Evolutionary conservation across 352 stramenopile species (phyloP).

Genomic region (Phytophthora palmivora): DNA sequence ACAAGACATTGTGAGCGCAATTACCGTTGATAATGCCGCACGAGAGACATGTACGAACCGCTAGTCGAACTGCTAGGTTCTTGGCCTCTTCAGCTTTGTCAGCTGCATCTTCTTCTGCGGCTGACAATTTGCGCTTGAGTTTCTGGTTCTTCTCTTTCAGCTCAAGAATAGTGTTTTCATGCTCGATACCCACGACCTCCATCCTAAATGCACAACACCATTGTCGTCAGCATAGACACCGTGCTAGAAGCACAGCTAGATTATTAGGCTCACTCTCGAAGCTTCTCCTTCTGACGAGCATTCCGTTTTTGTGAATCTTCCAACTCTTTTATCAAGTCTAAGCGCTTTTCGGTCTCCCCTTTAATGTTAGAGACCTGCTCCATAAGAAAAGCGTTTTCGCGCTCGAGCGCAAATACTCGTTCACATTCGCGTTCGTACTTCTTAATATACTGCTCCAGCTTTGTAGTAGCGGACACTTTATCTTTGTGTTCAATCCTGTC

Average conservation of each 20-base stretch:
- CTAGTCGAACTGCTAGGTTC: constrained; percentile 65
- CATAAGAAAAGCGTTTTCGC: constrained; percentile 72
- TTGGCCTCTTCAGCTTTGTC: constrained; percentile 81
- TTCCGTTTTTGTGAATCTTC: constrained; percentile 77
- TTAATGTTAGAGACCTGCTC: constrained; percentile 79
- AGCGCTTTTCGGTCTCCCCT: constrained; percentile 74
- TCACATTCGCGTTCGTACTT: constrained; percentile 86
- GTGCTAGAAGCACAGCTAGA: neutral
- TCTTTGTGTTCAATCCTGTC: constrained; percentile 71
- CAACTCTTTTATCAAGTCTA: constrained; percentile 72
- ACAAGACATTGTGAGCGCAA: constrained; percentile 2
- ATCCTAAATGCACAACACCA: constrained; percentile 39
- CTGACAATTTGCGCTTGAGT: constrained; percentile 67
- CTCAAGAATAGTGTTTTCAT: constrained; percentile 77
- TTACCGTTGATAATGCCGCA: neutral
- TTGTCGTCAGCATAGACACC: neutral
- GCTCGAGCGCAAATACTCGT: constrained; percentile 59
- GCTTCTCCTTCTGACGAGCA: constrained; percentile 71
- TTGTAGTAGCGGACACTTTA: constrained; percentile 63
- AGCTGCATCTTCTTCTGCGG: constrained; percentile 48
- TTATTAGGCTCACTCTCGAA: constrained; percentile 54
- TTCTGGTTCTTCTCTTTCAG: constrained; percentile 82
- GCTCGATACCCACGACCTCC: constrained; percentile 74
- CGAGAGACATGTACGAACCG: constrained; percentile 40
- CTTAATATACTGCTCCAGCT: constrained; percentile 83